phyloP scores from a whole-genome alignment of 73 alveolate species.

The Diophrys appendiculata region DNA sequence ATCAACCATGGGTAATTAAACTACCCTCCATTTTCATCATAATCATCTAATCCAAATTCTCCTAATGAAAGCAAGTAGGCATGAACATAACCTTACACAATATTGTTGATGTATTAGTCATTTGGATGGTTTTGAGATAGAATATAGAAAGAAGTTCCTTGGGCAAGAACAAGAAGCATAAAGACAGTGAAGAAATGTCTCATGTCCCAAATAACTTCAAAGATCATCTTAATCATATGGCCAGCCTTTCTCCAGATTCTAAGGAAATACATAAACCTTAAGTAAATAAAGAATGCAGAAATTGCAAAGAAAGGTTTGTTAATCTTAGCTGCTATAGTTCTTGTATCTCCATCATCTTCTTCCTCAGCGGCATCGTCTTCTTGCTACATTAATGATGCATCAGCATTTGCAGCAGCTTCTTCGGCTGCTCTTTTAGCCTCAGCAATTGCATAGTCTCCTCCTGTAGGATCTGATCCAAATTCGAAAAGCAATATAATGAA shows the following conservation, averaged over 20 bases:
- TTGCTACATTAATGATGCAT: neutral
- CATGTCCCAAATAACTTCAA: conserved; percentile 44
- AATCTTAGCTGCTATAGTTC: no score
- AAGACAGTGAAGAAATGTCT: conserved; percentile 37
- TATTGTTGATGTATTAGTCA: neutral
- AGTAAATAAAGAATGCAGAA: conserved; percentile 30
- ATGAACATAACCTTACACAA: neutral
- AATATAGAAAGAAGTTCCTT: conserved; percentile 24
- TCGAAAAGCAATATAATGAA: neutral
- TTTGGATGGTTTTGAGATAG: neutral
- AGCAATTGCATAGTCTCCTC: no score
- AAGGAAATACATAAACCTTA: conserved; percentile 41
- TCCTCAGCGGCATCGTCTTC: neutral
- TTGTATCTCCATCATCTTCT: neutral
- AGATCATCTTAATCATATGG: conserved; percentile 35
- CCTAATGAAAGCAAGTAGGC: conserved; percentile 36
- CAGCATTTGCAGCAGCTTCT: no score
- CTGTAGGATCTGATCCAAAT: neutral
- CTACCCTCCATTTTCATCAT: no score
- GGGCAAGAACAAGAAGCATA: conserved; percentile 25
- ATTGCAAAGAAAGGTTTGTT: conserved; percentile 6
- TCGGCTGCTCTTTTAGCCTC: no score
- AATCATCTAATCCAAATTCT: conserved; percentile 23
- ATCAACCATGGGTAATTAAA: no score
- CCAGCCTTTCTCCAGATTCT: conserved; percentile 47